phyloP scores from a whole-genome alignment of 106 monocot genomes.

The Agapanthus africanus region DNA sequence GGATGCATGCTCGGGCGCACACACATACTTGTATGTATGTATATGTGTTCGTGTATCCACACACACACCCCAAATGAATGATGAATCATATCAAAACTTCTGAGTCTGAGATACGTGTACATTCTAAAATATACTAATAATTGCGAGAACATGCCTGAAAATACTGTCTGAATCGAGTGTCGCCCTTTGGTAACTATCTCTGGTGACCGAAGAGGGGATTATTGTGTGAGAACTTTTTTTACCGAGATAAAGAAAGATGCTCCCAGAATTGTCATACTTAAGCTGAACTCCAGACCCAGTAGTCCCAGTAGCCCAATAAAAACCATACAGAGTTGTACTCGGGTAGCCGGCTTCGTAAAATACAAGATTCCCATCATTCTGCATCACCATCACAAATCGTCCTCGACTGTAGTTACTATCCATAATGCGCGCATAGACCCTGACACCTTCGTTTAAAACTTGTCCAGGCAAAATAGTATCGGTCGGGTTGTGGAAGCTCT shows the following conservation, averaged over 20 bases:
- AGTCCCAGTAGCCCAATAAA: neutral
- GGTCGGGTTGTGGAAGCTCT: conserved; percentile 21
- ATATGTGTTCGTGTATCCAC: no score
- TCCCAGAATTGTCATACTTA: neutral
- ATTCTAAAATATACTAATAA: no score
- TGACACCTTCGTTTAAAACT: neutral
- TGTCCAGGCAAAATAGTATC: conserved; percentile 25
- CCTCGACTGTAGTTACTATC: conserved; percentile 17
- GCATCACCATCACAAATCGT: conserved; percentile 7
- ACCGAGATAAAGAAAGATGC: neutral
- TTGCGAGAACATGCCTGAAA: conserved; percentile 13
- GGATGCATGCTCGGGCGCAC: no score
- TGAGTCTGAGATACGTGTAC: no score
- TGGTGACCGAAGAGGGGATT: neutral
- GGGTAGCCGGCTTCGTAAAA: neutral
- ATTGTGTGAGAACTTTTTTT: neutral
- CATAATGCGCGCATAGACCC: neutral
- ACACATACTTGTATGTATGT: no score
- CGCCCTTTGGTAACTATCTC: conserved; percentile 7
- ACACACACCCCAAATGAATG: no score
- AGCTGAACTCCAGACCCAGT: neutral
- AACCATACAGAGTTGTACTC: neutral
- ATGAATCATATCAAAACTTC: no score
- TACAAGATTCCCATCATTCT: conserved; percentile 9
- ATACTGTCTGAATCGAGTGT: conserved; percentile 12